These are phyloP conservation scores for Cucumis sativus DNA, from an alignment of 306 rosid species.

Conservation along the genomic window DNA sequence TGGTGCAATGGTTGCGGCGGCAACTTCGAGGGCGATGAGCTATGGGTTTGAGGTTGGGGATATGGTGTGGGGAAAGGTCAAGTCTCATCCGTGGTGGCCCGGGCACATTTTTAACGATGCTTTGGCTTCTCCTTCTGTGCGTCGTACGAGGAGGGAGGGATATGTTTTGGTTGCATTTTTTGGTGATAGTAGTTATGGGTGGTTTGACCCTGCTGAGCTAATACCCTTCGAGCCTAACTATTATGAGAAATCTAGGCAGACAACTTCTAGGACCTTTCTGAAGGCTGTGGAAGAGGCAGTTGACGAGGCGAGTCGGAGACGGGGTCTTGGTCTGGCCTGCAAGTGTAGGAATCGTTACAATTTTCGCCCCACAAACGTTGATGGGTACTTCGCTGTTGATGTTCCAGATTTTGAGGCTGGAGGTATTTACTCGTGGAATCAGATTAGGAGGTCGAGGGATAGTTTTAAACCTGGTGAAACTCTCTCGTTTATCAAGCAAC, in stretches of 20 bases:
- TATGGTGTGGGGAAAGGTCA: conserved; percentile 97
- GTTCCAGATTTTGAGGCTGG: conserved; percentile 77
- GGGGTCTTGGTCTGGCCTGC: conserved; percentile 60
- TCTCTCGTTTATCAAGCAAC: conserved; percentile 52
- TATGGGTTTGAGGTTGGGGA: conserved; percentile 75
- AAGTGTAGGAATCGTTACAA: conserved; percentile 55
- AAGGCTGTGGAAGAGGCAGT: conserved; percentile 95
- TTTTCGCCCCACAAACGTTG: conserved; percentile 33
- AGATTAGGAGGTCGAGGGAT: conserved; percentile 53
- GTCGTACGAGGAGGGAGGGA: conserved; percentile 64
- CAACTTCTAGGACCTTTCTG: conserved; percentile 37
- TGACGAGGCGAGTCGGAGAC: conserved; percentile 66
- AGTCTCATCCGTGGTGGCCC: conserved; percentile 99
- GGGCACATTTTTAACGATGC: conserved; percentile 77
- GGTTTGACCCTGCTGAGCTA: conserved; percentile 90
- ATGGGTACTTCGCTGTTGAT: conserved; percentile 63
- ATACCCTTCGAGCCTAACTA: conserved; percentile 60
- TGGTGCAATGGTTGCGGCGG: conserved; percentile 21
- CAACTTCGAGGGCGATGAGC: conserved; percentile 44
- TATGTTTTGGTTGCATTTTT: conserved; percentile 81
- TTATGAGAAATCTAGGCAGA: conserved; percentile 69
- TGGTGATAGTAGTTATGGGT: conserved; percentile 93
- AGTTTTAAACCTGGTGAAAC: conserved; percentile 43
- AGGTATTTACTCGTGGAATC: conserved; percentile 50
- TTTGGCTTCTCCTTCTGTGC: conserved; percentile 60